phyloP scores from a whole-genome alignment of 2,329 filamentous ascomycete genomes.

The Penicillium thymicola region DNA sequence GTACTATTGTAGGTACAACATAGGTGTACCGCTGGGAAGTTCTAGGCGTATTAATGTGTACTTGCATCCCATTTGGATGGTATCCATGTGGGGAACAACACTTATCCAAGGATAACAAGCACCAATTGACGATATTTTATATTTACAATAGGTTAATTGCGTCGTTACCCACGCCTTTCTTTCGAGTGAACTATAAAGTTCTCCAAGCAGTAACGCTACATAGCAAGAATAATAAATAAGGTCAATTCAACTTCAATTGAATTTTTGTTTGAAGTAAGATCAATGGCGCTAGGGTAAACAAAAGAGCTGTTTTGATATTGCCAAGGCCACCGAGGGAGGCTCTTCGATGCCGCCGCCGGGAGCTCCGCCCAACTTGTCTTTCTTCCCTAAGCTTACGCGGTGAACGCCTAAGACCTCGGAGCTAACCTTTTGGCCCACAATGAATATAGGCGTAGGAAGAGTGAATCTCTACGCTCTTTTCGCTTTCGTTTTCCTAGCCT shows the following conservation, averaged over 20 bases:
- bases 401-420: conserved; percentile 8
- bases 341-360: conserved; percentile 13
- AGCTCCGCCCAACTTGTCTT: conserved; percentile 18
- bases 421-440: conserved; percentile 21
- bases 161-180: background rate
- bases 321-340: conserved; percentile 20
- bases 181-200: background rate
- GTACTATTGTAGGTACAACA: background rate
- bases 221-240: too few species aligned
- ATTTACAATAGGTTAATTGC: background rate
- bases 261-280: background rate
- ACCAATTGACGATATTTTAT: background rate
- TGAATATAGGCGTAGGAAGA: conserved; percentile 23
- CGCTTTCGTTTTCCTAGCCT: conserved; percentile 32
- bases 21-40: background rate
- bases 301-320: conserved; percentile 7
- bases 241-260: background rate
- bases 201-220: background rate
- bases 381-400: conserved; percentile 17
- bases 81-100: background rate
- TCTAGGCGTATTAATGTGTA: background rate
- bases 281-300: conserved; percentile 2
- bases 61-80: background rate
- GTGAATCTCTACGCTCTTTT: conserved; percentile 25
- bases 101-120: background rate